phyloP scores from a whole-genome alignment of 495 filamentous ascomycete genomes.

The Penicillium pancosmium region DNA sequence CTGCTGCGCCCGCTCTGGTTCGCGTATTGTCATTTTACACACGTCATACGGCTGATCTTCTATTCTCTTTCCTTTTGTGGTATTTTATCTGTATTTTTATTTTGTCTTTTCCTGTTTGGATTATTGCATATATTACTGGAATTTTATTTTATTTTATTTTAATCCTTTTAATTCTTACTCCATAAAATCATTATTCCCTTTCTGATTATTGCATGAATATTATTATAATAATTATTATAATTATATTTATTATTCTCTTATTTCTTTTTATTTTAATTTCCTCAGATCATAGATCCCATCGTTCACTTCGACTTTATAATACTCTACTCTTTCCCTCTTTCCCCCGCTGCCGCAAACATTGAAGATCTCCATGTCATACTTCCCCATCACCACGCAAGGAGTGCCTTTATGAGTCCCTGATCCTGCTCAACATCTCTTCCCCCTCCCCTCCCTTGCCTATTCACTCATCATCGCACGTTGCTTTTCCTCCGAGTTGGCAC shows the following conservation, averaged over 20 bases:
- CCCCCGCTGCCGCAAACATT: neutral
- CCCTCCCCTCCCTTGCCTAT: constrained; percentile 18
- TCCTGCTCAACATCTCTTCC: neutral
- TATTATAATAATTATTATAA: constrained; percentile 5
- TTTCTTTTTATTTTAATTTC: constrained; percentile 14
- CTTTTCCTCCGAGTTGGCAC: constrained; percentile 25
- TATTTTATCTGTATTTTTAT: constrained; percentile 24
- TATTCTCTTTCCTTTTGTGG: constrained; percentile 10
- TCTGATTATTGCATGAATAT: too few species aligned
- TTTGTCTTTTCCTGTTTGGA: constrained; percentile 5
- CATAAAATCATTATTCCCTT: constrained; percentile 11
- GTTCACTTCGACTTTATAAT: constrained; percentile 7
- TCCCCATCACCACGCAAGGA: constrained; percentile 5
- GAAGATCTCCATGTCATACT: constrained; percentile 1
- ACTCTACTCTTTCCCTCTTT: neutral
- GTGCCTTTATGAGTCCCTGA: constrained; percentile 19
- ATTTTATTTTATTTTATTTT: constrained; percentile 9
- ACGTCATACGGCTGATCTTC: neutral
- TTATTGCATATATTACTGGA: neutral
- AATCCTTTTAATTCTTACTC: constrained; percentile 8
- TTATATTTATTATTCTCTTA: constrained; percentile 10
- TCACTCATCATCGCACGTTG: constrained; percentile 20
- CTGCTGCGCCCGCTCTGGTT: neutral
- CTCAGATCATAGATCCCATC: constrained; percentile 1
- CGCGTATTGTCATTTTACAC: constrained; percentile 5